phyloP scores from a whole-genome alignment of 1,139 yeast genomes.

The Taphrina sp. region DNA sequence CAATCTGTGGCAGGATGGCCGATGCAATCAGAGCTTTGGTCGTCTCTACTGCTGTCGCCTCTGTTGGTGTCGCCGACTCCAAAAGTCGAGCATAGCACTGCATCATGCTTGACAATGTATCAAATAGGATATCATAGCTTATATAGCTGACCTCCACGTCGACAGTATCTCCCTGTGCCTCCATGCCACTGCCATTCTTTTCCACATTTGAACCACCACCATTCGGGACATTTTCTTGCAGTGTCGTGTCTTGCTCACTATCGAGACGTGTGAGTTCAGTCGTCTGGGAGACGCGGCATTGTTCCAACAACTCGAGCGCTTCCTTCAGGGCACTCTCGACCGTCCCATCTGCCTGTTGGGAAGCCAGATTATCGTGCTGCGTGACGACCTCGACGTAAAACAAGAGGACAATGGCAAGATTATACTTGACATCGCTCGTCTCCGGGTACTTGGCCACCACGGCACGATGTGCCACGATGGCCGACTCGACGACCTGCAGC shows the following conservation, averaged over 20 bases:
- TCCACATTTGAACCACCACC: neutral
- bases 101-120: slow-evolving; percentile 8
- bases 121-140: slow-evolving; percentile 18
- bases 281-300: slow-evolving; percentile 2
- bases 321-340: slow-evolving; percentile 1
- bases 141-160: slow-evolving; percentile 19
- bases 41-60: neutral
- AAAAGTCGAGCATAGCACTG: slow-evolving; percentile 13
- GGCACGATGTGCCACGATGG: slow-evolving; percentile 4
- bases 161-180: neutral
- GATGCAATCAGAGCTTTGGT: neutral
- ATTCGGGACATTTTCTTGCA: neutral
- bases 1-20: neutral
- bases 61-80: neutral
- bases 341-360: neutral
- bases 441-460: neutral
- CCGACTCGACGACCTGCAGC: slow-evolving; percentile 3
- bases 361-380: slow-evolving; percentile 1
- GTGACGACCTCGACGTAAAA: slow-evolving; percentile 15
- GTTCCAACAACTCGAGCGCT: slow-evolving; percentile 8
- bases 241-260: neutral
- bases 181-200: neutral
- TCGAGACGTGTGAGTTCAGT: neutral
- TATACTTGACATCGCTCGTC: slow-evolving; percentile 12
- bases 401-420: slow-evolving; percentile 10